Conservation (phyloP, 2,329 filamentous ascomycete genomes). For the Penicillium digitatum region DNA sequence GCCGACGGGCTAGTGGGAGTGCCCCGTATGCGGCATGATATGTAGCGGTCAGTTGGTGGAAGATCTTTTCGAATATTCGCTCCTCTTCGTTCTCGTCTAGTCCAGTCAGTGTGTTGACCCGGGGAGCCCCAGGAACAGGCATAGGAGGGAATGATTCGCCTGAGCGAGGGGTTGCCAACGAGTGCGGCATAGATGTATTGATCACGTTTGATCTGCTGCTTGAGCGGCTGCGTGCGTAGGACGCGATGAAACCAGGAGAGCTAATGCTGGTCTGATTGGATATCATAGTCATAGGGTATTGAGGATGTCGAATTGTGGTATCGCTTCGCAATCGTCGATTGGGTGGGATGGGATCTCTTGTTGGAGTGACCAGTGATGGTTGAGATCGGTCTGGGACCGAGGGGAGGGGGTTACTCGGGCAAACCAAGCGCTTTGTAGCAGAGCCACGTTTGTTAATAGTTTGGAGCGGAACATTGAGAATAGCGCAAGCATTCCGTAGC, state of each 20-base stretch:
- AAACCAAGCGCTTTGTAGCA: constrained; percentile 29
- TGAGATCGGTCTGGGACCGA: constrained; percentile 28
- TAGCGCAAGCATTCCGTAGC: constrained; percentile 55
- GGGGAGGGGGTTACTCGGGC: constrained; percentile 28
- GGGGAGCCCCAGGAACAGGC: constrained; percentile 45
- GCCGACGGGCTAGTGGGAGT: constrained; percentile 64
- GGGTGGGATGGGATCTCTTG: constrained; percentile 44
- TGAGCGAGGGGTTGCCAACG: constrained; percentile 67
- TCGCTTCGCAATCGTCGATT: constrained; percentile 49
- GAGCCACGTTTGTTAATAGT: constrained; percentile 25
- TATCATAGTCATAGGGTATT: constrained; percentile 30
- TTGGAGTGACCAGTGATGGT: constrained; percentile 42
- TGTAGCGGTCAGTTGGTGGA: constrained; percentile 68
- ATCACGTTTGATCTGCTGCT: constrained; percentile 54
- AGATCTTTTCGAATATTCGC: constrained; percentile 75
- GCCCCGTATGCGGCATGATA: constrained; percentile 69
- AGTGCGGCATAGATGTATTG: constrained; percentile 44
- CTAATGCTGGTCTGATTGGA: constrained; percentile 25
- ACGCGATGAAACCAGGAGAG: constrained; percentile 32
- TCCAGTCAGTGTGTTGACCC: constrained; percentile 56
- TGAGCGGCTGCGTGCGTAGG: constrained; percentile 41
- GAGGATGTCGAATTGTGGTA: constrained; percentile 49
- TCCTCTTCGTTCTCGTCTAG: constrained; percentile 70
- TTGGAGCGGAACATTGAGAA: constrained; percentile 46
- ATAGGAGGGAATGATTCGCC: constrained; percentile 68